These are phyloP conservation scores for Psilocybe cubensis DNA, from an alignment of 768 basidiomycete genomes.

Conservation along the genomic window DNA sequence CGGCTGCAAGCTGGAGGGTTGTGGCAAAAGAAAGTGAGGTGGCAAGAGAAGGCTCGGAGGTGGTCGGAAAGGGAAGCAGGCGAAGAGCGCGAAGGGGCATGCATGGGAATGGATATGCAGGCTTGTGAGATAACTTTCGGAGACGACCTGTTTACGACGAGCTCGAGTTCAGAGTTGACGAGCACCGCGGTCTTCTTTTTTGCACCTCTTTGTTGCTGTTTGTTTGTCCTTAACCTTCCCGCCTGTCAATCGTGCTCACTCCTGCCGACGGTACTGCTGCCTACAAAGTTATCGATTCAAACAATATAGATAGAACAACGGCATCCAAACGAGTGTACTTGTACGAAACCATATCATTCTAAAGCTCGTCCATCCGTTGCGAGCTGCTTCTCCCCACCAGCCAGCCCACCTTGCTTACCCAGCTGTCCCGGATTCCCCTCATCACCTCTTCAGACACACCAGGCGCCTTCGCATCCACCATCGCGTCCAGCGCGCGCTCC, in stretches of 20 bases:
- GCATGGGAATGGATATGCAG: slow-evolving; percentile 40
- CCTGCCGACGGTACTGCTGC: neutral
- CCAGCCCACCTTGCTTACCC: slow-evolving; percentile 82
- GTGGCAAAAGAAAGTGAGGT: slow-evolving; percentile 37
- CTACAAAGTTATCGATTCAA: neutral
- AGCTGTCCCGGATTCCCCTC: slow-evolving; percentile 53
- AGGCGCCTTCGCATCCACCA: slow-evolving; percentile 54
- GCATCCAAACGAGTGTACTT: neutral
- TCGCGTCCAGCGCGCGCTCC: slow-evolving; percentile 70
- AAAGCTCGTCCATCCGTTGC: slow-evolving; percentile 23
- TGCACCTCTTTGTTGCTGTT: slow-evolving; percentile 7
- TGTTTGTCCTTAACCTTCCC: slow-evolving; percentile 12
- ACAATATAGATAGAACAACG: neutral
- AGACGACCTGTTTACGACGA: slow-evolving; percentile 5
- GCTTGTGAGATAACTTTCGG: slow-evolving; percentile 5
- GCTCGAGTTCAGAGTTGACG: too few relatives aligned
- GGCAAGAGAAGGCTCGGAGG: slow-evolving; percentile 19
- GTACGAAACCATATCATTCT: neutral
- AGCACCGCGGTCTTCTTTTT: neutral
- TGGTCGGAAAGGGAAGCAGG: slow-evolving; percentile 29
- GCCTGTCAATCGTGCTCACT: neutral
- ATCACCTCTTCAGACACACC: slow-evolving; percentile 39
- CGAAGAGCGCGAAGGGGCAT: slow-evolving; percentile 52
- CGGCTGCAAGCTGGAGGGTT: slow-evolving; percentile 51
- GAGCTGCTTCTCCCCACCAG: slow-evolving; percentile 13